Evolutionary conservation across 2,329 filamentous ascomycete genomes (phyloP), one percentile per base, ranked within the genome.

Genomic region (Penicillium sp.): DNA sequence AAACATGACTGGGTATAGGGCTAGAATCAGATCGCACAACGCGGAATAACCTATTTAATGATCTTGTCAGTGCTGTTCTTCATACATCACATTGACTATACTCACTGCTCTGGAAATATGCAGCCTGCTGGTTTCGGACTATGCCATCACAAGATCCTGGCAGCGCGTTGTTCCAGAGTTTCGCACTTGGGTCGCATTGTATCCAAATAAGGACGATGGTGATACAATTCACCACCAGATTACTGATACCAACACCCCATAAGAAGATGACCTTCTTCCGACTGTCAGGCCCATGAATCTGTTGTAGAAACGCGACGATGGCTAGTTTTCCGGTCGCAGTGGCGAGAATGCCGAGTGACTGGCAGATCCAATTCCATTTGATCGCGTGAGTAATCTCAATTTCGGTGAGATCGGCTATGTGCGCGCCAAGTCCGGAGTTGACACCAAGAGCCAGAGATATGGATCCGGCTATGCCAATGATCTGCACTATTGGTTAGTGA

Each of bases 1-100:
- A 26, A 69, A 62, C 7, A 61, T 26, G 3, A 67, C 55, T 0
- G 67, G 67, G 31, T 67, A 68, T 35, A 67, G n/a, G 1, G 68
- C 64, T 1, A 67, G 57, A 3, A 58, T 26, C 18, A 67, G 50
- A 57, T 70, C 62, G 29, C 56, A 61, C 23, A 62, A 46, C 5
- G 58, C 58, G 5, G 61, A 64, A 53, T 53, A 64, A 26, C 53
- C 47, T 50, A 40, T 6, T 9, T 8, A 50, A 12, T 12, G 6
- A 18, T 31, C 3, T 20, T 20, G 11, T 23, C 29, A 37, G 29
- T 8, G 20, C 9, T 35, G 9, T 18, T 22, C 8, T 20, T 33
- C 29, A 3, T 18, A 4, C 11, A 12, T 18, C 1, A 5, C 18
- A 9, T 35, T 3, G 9, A 23, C 15, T n/a, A 18, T 22, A 60